These are phyloP conservation scores for Selenicereus undatus DNA, from an alignment of 148 eudicot genomes.

Conservation along the genomic window DNA sequence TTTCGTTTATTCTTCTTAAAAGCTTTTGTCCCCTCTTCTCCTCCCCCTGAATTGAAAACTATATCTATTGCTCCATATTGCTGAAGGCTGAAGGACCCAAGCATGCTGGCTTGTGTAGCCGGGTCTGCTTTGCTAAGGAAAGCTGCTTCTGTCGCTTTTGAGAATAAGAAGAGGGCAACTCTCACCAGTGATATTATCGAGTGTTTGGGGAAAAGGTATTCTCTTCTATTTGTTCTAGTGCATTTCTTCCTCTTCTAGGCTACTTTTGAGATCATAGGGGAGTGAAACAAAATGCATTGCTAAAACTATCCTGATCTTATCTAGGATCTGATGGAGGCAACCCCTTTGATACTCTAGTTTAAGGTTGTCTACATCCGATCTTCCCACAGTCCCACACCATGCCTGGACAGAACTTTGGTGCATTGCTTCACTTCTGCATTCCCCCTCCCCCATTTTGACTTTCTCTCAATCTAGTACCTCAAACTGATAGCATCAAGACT, in stretches of 20 bases:
- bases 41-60: neutral
- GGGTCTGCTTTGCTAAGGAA: constrained; percentile 77
- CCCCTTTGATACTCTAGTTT: neutral
- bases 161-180: constrained; percentile 71
- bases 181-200: constrained; percentile 82
- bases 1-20: neutral
- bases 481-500: neutral
- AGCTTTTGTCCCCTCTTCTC: neutral
- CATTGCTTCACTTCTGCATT: neutral
- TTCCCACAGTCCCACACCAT: neutral
- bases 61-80: neutral
- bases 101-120: constrained; percentile 73
- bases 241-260: neutral
- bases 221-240: neutral
- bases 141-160: constrained; percentile 73
- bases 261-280: neutral
- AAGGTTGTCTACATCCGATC: neutral
- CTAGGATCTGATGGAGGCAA: neutral
- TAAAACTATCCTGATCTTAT: neutral
- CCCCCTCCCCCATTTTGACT: too few relatives aligned
- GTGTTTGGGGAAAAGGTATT: constrained; percentile 75
- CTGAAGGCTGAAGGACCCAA: constrained; percentile 41
- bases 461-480: too few relatives aligned
- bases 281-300: neutral
- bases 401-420: too few relatives aligned